These are phyloP conservation scores for Aspergillus udagawae DNA, from an alignment of 2,329 filamentous ascomycete genomes.

Conservation along the genomic window DNA sequence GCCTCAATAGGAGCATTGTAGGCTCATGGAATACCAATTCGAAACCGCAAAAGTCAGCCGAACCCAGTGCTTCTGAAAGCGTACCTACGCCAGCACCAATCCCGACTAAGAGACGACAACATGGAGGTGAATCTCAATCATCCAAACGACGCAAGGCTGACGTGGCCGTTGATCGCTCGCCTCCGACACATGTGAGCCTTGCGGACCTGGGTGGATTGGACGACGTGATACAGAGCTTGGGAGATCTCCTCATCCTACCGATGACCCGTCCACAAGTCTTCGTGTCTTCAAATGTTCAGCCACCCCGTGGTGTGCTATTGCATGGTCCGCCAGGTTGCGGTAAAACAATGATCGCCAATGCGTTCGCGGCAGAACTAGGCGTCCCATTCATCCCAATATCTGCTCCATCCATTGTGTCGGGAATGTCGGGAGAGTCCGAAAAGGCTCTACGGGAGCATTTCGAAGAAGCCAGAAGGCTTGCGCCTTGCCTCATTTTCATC, in stretches of 20 bases:
- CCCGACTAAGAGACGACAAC: conserved; percentile 53
- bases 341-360: conserved; percentile 79
- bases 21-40: conserved; percentile 51
- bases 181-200: conserved; percentile 64
- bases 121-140: conserved; percentile 60
- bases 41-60: conserved; percentile 29
- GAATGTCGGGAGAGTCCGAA: conserved; percentile 86
- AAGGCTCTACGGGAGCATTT: conserved; percentile 81
- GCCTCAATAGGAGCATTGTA: conserved; percentile 64
- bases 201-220: conserved; percentile 74
- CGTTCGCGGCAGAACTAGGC: conserved; percentile 69
- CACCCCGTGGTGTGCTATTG: conserved; percentile 70
- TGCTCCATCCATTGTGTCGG: conserved; percentile 74
- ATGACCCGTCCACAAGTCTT: conserved; percentile 66
- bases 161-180: conserved; percentile 56
- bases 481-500: conserved; percentile 86
- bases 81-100: conserved; percentile 24
- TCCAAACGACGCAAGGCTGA: conserved; percentile 61
- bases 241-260: conserved; percentile 68
- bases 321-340: conserved; percentile 83
- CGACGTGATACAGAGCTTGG: conserved; percentile 64
- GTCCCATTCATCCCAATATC: conserved; percentile 79
- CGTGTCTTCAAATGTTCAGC: conserved; percentile 60
- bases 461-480: conserved; percentile 79
- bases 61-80: conserved; percentile 21